These are phyloP conservation scores for Claviceps spartinae DNA, from an alignment of 2,329 filamentous ascomycete genomes.

Conservation along the genomic window DNA sequence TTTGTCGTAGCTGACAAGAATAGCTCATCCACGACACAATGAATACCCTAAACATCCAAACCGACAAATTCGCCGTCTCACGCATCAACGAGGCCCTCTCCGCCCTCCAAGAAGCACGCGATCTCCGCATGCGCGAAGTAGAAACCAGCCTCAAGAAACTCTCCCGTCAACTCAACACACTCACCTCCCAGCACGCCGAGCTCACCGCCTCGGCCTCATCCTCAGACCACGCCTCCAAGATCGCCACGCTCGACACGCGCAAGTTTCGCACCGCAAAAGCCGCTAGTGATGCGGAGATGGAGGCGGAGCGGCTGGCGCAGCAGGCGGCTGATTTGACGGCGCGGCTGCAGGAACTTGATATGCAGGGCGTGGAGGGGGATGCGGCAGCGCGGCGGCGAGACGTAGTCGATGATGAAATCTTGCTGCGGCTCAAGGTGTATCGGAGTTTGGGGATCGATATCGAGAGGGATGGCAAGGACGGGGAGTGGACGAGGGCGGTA, in stretches of 20 bases:
- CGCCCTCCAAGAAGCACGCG: constrained; percentile 72
- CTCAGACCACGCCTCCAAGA: constrained; percentile 67
- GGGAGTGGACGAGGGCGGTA: constrained; percentile 74
- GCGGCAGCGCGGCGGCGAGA: constrained; percentile 19
- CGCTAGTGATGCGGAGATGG: constrained; percentile 77
- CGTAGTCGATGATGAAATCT: constrained; percentile 47
- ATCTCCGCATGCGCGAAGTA: constrained; percentile 59
- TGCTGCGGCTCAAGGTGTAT: constrained; percentile 78
- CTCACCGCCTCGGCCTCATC: constrained; percentile 63
- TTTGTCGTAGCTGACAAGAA: background rate
- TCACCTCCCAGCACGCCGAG: constrained; percentile 65
- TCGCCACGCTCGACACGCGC: constrained; percentile 76
- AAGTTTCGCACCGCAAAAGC: constrained; percentile 94
- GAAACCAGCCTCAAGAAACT: constrained; percentile 57
- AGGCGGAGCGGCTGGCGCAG: constrained; percentile 78
- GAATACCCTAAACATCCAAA: constrained; percentile 85
- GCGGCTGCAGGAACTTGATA: constrained; percentile 67
- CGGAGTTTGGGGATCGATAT: constrained; percentile 82
- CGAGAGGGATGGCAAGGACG: constrained; percentile 57
- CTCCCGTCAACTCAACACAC: constrained; percentile 59
- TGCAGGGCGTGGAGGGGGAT: constrained; percentile 70
- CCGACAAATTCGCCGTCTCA: constrained; percentile 71
- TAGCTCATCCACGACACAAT: constrained; percentile 61
- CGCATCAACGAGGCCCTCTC: constrained; percentile 75
- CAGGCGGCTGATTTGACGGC: constrained; percentile 64